Percentiles rank a stretch among this genome's conserved stretches.
phyloP scores from a whole-genome alignment of 2,329 filamentous ascomycete species.

The Fusarium sacchari region DNA sequence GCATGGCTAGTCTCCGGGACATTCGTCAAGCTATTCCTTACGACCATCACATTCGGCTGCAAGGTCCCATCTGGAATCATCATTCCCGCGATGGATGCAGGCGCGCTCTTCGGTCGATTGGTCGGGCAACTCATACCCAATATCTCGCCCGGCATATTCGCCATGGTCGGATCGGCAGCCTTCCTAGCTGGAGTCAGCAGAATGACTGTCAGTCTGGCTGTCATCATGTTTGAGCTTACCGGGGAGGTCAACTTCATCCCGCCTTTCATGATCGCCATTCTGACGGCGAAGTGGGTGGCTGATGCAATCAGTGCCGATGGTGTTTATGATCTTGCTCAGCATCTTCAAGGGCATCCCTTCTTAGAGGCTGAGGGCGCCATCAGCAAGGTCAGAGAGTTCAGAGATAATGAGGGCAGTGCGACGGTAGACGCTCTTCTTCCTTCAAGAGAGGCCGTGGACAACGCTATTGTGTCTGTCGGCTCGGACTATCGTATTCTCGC shows the following conservation, averaged over 20 bases:
- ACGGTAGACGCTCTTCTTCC: constrained; percentile 4
- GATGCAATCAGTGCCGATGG: constrained; percentile 27
- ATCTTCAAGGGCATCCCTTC: constrained; percentile 27
- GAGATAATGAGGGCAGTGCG: constrained; percentile 5
- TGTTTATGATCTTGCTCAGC: constrained; percentile 31
- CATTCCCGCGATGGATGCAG: constrained; percentile 23
- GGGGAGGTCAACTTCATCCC: constrained; percentile 34
- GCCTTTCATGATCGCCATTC: constrained; percentile 18
- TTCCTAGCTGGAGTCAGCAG: constrained; percentile 30
- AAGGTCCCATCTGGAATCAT: constrained; percentile 33
- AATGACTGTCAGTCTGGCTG: constrained; percentile 32
- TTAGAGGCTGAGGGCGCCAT: constrained; percentile 14
- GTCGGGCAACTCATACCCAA: constrained; percentile 9
- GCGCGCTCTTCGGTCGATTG: constrained; percentile 23
- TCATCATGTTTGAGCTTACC: constrained; percentile 30
- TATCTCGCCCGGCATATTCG: constrained; percentile 30
- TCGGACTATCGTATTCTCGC: background rate
- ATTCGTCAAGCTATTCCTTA: constrained; percentile 19
- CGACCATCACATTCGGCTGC: constrained; percentile 30
- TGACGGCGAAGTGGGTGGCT: constrained; percentile 30
- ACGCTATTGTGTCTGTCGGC: background rate
- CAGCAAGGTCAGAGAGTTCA: background rate
- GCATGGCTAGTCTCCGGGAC: constrained; percentile 22
- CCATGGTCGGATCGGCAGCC: constrained; percentile 28
- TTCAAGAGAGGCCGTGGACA: background rate